phyloP scores from a whole-genome alignment of 2,329 filamentous ascomycete genomes.

The Aspergillus novoparasiticus region DNA sequence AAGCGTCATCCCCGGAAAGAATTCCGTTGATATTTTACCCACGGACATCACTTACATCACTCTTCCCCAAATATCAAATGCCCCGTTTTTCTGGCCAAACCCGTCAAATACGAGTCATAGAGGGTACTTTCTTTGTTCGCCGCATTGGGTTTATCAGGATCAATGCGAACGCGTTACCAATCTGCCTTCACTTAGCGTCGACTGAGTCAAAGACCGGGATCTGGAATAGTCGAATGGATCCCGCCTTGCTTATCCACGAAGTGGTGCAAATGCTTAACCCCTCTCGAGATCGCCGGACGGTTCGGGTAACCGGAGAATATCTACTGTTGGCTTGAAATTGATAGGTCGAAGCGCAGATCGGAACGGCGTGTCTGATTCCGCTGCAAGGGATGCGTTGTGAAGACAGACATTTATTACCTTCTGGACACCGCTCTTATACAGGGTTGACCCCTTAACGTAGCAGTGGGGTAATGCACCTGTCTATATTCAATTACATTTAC shows the following conservation, averaged over 20 bases:
- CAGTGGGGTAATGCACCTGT: not conserved
- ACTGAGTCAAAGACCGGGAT: not conserved
- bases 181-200: not conserved
- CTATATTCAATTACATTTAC: not conserved
- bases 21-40: not conserved
- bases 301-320: not conserved
- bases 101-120: too few relatives aligned
- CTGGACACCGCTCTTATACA: not conserved
- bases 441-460: not conserved
- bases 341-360: not conserved
- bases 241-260: not conserved
- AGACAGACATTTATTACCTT: not conserved
- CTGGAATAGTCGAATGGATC: not conserved
- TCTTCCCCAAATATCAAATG: too few relatives aligned
- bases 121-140: too few relatives aligned
- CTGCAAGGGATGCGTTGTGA: not conserved
- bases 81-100: too few relatives aligned
- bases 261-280: not conserved
- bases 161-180: not conserved
- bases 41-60: not conserved
- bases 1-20: not conserved
- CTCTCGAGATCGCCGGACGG: not conserved
- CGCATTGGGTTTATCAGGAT: too few relatives aligned
- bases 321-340: not conserved
- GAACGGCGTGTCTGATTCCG: not conserved